These are phyloP conservation scores for Skeletonema grethae DNA, from an alignment of 108 stramenopile genomes.

Conservation along the genomic window DNA sequence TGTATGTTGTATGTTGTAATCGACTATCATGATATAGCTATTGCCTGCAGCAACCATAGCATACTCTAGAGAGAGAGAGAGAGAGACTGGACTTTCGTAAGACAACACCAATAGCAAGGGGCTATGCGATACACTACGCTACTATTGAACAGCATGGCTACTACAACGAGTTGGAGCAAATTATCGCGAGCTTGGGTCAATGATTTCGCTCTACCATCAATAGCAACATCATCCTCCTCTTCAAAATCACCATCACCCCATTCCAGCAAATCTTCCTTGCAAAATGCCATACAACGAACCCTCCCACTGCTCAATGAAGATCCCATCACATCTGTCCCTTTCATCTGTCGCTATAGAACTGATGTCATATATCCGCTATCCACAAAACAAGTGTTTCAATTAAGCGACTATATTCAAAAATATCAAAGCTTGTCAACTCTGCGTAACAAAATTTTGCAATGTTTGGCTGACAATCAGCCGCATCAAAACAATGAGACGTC, in stretches of 20 bases:
- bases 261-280: background rate
- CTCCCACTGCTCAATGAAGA: conserved; percentile 53
- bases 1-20: too few relatives aligned
- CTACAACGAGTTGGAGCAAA: conserved; percentile 15
- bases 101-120: background rate
- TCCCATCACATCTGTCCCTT: conserved; percentile 54
- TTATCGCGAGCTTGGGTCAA: conserved; percentile 29
- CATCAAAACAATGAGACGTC: background rate
- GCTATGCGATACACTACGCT: conserved; percentile 10
- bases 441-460: conserved; percentile 48
- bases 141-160: conserved; percentile 22
- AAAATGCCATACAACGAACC: conserved; percentile 40
- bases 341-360: conserved; percentile 67
- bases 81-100: too few relatives aligned
- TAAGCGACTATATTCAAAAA: conserved; percentile 44
- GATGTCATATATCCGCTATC: conserved; percentile 60
- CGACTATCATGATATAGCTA: too few relatives aligned
- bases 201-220: conserved; percentile 8
- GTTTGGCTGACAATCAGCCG: background rate
- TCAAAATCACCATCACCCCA: background rate
- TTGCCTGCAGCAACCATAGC: too few relatives aligned
- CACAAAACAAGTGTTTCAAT: conserved; percentile 55
- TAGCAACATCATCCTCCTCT: background rate
- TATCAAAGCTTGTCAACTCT: conserved; percentile 35
- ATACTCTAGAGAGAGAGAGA: too few relatives aligned